phyloP scores from a whole-genome alignment of 176 grass and related monocot genomes.

The Juncus inflexus region DNA sequence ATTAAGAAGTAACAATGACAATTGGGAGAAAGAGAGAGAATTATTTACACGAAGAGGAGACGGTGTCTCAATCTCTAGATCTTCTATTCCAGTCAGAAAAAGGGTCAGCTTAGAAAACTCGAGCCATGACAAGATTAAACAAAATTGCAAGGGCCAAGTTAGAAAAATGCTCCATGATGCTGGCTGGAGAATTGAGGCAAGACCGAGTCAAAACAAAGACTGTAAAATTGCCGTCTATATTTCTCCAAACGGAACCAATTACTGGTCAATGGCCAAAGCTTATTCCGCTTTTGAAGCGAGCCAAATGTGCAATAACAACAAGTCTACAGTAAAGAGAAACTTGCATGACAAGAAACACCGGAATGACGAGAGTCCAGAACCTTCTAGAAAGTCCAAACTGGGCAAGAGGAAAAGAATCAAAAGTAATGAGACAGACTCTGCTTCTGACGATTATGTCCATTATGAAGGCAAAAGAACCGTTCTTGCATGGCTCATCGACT shows the following conservation, averaged over 20 bases:
- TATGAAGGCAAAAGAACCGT: constrained; percentile 79
- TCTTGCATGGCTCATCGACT: constrained; percentile 93
- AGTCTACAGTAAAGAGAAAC: constrained; percentile 76
- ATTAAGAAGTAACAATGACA: constrained; percentile 26
- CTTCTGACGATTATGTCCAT: constrained; percentile 51
- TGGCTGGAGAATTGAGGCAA: constrained; percentile 84
- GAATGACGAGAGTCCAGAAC: constrained; percentile 33
- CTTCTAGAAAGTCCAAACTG: constrained; percentile 40
- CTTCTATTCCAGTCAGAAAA: constrained; percentile 51
- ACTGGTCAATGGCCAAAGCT: constrained; percentile 98
- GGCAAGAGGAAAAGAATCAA: constrained; percentile 40
- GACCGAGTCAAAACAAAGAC: constrained; percentile 55
- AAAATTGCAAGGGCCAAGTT: constrained; percentile 72
- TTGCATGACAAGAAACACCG: constrained; percentile 66
- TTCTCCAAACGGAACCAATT: constrained; percentile 65
- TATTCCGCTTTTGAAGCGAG: constrained; percentile 77
- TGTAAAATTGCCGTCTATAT: constrained; percentile 86
- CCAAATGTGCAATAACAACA: constrained; percentile 31
- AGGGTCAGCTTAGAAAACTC: constrained; percentile 24
- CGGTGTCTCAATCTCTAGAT: constrained; percentile 10
- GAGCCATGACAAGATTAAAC: constrained; percentile 45
- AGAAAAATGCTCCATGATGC: constrained; percentile 57
- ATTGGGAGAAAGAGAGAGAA: constrained; percentile 30
- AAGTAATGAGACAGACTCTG: constrained; percentile 32
- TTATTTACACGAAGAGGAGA: constrained; percentile 41